A percentile compares a stretch with the other conserved stretches of the same genome.
Conservation (phyloP, 768 basidiomycete genomes). For the Naganishia vishniacii region DNA sequence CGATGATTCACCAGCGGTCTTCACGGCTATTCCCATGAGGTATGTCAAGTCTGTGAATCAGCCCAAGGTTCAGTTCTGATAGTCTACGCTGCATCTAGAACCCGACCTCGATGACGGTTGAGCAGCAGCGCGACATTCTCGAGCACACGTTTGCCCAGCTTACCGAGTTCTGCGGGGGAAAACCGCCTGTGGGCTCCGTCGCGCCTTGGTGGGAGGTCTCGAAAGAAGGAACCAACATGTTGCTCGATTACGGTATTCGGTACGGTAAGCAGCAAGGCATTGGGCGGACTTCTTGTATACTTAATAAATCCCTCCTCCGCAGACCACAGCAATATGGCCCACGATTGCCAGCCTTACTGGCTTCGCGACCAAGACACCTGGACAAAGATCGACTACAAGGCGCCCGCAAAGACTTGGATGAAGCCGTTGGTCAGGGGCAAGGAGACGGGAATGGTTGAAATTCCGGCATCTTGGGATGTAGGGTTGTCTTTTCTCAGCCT, state of each 20-base stretch:
- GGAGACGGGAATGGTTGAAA: conserved; percentile 60
- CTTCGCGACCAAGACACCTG: conserved; percentile 64
- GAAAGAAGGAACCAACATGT: conserved; percentile 60
- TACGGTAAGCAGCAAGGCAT: conserved; percentile 59
- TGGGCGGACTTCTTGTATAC: no score
- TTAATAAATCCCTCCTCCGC: no score
- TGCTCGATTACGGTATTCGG: conserved; percentile 68
- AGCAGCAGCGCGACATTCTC: conserved; percentile 68
- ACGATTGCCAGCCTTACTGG: conserved; percentile 62
- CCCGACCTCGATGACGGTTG: conserved; percentile 57
- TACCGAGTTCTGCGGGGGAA: conserved; percentile 58
- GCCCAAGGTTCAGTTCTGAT: neutral
- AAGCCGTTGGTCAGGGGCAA: conserved; percentile 63
- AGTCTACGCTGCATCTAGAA: conserved; percentile 50
- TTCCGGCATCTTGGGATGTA: conserved; percentile 65
- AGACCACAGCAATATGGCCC: conserved; percentile 57
- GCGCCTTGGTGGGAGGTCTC: conserved; percentile 78
- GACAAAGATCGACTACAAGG: conserved; percentile 65
- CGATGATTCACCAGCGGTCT: conserved; percentile 51
- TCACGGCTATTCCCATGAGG: conserved; percentile 69
- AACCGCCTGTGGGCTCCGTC: conserved; percentile 49
- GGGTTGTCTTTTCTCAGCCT: conserved; percentile 18
- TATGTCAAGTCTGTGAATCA: conserved; percentile 29
- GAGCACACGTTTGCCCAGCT: conserved; percentile 63
- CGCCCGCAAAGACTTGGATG: conserved; percentile 67